Evolutionary conservation across 768 basidiomycete genomes (phyloP).

Genomic region (Rubroboletus satanas): DNA sequence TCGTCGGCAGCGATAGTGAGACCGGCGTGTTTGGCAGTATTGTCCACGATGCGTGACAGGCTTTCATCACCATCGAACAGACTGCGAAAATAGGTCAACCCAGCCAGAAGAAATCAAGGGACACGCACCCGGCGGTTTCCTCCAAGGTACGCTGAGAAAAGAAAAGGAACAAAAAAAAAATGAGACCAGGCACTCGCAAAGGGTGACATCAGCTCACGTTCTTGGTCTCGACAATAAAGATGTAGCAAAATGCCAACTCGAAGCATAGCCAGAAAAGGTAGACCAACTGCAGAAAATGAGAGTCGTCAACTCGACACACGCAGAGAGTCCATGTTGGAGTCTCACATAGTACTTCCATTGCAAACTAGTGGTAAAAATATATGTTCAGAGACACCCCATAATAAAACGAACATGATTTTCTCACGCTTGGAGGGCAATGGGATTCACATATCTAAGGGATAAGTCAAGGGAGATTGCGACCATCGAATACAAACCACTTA

Average conservation of each 20-base stretch:
- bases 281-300: conserved; percentile 10
- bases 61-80: conserved; percentile 12
- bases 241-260: conserved; percentile 37
- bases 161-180: background rate
- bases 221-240: conserved; percentile 39
- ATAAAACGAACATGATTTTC: background rate
- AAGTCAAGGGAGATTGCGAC: conserved; percentile 17
- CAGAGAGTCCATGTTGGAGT: background rate
- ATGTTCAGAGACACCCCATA: background rate
- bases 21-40: background rate
- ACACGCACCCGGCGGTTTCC: conserved; percentile 19
- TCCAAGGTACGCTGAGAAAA: conserved; percentile 14
- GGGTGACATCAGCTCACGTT: conserved; percentile 17
- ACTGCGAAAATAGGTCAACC: background rate
- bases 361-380: conserved; percentile 15
- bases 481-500: conserved; percentile 25
- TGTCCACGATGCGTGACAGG: background rate
- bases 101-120: background rate
- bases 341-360: conserved; percentile 47
- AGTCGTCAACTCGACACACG: background rate
- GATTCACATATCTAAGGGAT: conserved; percentile 33
- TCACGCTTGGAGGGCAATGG: conserved; percentile 31
- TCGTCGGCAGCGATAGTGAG: background rate
- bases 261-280: conserved; percentile 41
- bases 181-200: background rate